Conservation (phyloP, 2,329 filamentous ascomycete genomes). For the Claviceps spartinae region DNA sequence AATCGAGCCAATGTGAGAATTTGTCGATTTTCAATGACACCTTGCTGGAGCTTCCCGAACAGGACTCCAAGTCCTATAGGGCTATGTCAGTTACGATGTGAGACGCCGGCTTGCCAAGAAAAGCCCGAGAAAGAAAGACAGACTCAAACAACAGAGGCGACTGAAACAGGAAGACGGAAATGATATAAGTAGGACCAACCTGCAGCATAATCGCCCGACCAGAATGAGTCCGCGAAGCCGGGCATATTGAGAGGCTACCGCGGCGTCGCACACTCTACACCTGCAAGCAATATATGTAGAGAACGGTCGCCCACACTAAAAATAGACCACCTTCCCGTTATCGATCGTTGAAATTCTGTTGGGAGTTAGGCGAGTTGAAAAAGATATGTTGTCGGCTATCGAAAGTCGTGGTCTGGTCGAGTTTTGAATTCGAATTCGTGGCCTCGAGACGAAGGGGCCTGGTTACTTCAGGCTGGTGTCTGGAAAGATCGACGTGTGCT, state of each 20-base stretch:
- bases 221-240: constrained; percentile 90
- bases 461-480: not conserved
- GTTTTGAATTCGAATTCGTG: not conserved
- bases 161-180: not conserved
- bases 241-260: constrained; percentile 46
- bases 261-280: not conserved
- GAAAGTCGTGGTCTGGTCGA: not conserved
- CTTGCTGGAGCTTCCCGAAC: constrained; percentile 93
- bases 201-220: constrained; percentile 94
- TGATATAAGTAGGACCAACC: constrained; percentile 35
- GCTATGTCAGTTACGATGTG: constrained; percentile 6
- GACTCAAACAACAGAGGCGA: too few relatives aligned
- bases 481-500: not conserved
- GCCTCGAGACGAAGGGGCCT: not conserved
- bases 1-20: constrained; percentile 80
- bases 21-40: constrained; percentile 88
- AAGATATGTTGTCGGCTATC: not conserved
- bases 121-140: not conserved
- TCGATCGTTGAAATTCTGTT: not conserved
- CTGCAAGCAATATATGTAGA: not conserved
- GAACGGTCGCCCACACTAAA: not conserved
- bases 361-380: not conserved
- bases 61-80: constrained; percentile 68
- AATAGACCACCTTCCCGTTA: too few relatives aligned
- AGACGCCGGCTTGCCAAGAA: not conserved